phyloP scores from a whole-genome alignment of 2,329 filamentous ascomycete genomes.

The Ophiostoma angusticollis region DNA sequence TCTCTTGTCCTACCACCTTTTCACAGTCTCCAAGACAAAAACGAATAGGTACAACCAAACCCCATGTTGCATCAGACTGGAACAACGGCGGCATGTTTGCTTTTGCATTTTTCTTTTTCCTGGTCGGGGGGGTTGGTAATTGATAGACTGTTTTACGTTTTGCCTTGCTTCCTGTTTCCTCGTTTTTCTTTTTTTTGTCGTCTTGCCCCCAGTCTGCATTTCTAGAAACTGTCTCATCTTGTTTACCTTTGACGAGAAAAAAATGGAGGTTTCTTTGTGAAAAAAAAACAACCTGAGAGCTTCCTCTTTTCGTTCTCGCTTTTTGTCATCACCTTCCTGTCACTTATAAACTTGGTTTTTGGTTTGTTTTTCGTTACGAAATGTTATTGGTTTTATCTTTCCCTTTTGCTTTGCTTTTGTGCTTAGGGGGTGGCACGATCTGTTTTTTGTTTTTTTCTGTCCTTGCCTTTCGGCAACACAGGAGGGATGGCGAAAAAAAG shows the following conservation, averaged over 20 bases:
- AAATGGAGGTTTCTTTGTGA: too few species aligned
- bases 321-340: too few species aligned
- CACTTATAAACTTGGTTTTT: too few species aligned
- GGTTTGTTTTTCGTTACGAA: too few species aligned
- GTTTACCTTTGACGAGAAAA: too few species aligned
- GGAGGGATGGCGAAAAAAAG: too few species aligned
- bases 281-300: too few species aligned
- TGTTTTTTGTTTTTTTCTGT: background rate
- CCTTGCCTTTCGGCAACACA: too few species aligned
- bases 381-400: background rate
- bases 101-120: slow-evolving; percentile 25
- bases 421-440: too few species aligned
- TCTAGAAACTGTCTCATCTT: too few species aligned
- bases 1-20: background rate
- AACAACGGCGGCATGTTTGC: slow-evolving; percentile 23
- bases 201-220: too few species aligned
- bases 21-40: slow-evolving; percentile 11
- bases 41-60: slow-evolving; percentile 18
- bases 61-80: slow-evolving; percentile 25
- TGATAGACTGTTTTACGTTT: slow-evolving; percentile 20
- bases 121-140: slow-evolving; percentile 19
- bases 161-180: background rate
- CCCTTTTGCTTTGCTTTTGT: background rate
- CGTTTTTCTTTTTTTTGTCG: background rate
- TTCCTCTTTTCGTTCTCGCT: too few species aligned